Evolutionary conservation across 1,139 yeast genomes (phyloP).

Genomic region (Geotrichum reessii): DNA sequence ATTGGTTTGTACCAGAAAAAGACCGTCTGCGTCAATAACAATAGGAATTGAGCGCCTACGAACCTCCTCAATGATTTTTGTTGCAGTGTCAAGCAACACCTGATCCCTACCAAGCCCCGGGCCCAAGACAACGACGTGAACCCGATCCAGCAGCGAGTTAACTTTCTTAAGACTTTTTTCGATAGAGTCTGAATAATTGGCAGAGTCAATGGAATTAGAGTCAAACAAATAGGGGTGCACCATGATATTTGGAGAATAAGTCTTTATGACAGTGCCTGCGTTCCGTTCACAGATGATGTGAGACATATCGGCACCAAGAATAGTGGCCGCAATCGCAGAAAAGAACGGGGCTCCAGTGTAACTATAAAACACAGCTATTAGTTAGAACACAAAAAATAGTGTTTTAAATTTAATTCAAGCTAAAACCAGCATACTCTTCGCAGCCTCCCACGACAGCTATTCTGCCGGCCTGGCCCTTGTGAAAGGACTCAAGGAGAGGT

Average conservation of each 20-base stretch:
- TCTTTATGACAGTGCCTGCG: slow-evolving; percentile 78
- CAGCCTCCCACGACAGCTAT: slow-evolving; percentile 89
- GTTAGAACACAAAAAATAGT: neutral
- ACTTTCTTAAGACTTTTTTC: slow-evolving; percentile 53
- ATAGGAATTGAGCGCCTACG: slow-evolving; percentile 53
- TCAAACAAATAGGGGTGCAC: slow-evolving; percentile 77
- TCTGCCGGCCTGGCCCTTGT: slow-evolving; percentile 92
- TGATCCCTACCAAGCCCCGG: slow-evolving; percentile 90
- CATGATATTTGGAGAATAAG: slow-evolving; percentile 90
- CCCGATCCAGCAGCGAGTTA: slow-evolving; percentile 49
- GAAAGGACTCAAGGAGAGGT: slow-evolving; percentile 63
- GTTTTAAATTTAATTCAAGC: neutral
- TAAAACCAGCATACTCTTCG: slow-evolving; percentile 49
- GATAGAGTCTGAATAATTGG: slow-evolving; percentile 2
- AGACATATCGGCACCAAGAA: slow-evolving; percentile 82
- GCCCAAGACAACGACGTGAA: slow-evolving; percentile 81
- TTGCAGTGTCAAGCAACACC: slow-evolving; percentile 57
- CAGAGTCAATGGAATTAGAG: slow-evolving; percentile 27
- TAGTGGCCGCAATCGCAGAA: slow-evolving; percentile 75
- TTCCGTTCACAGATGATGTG: slow-evolving; percentile 75
- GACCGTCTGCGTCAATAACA: slow-evolving; percentile 85
- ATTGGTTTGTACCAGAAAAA: slow-evolving; percentile 53
- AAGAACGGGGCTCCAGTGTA: slow-evolving; percentile 97
- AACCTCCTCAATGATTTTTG: slow-evolving; percentile 52
- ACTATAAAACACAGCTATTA: slow-evolving; percentile 22